Conservation (phyloP, 345 rosid genomes). For the Trapa bicornis region DNA sequence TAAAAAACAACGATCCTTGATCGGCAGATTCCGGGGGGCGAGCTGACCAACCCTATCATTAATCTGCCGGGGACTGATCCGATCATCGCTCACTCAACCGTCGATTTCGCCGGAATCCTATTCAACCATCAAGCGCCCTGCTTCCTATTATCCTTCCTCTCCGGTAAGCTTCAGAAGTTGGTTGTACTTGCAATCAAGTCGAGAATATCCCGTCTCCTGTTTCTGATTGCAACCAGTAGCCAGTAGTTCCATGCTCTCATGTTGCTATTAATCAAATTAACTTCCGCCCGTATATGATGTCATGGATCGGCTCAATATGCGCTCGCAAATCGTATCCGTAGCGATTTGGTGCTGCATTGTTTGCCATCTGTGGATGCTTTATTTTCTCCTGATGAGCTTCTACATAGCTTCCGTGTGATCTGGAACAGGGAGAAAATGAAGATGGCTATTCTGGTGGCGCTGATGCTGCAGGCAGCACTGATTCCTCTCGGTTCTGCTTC, state of each 20-base stretch:
- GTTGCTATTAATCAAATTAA: background rate
- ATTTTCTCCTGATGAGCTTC: background rate
- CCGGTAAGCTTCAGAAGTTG: background rate
- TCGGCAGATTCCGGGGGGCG: too few species aligned
- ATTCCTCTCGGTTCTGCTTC: conserved; percentile 26
- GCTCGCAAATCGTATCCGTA: background rate
- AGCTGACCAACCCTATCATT: too few species aligned
- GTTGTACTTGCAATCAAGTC: background rate
- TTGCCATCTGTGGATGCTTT: background rate
- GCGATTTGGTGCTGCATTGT: background rate
- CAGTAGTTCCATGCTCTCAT: background rate
- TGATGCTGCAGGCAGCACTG: conserved; percentile 15
- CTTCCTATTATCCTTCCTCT: background rate
- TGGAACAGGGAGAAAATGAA: conserved; percentile 15
- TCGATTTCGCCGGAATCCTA: conserved; percentile 2
- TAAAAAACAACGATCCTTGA: too few species aligned
- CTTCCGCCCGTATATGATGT: background rate
- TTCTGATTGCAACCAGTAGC: background rate
- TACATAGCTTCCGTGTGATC: background rate
- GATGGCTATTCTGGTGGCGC: conserved; percentile 12
- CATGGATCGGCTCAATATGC: background rate
- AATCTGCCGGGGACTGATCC: background rate
- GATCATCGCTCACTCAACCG: background rate
- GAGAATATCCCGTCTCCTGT: background rate
- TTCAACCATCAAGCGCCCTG: background rate